phyloP scores from a whole-genome alignment of 2,329 filamentous ascomycete species.

The Dactylellina leptospora region DNA sequence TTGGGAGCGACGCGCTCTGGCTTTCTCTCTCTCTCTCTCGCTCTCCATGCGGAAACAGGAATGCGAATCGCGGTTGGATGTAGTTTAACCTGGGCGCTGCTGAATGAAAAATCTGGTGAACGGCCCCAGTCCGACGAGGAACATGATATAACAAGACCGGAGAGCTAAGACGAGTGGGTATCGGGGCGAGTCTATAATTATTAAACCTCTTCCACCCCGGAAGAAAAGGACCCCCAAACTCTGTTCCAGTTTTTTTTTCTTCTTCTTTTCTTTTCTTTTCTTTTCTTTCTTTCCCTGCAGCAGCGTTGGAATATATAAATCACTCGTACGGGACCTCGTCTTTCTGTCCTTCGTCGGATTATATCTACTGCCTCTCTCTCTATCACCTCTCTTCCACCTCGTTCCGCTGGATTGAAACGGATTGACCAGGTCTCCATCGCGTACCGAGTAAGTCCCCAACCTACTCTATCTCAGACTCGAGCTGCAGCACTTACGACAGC shows the following conservation, averaged over 20 bases:
- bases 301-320: conserved; percentile 38
- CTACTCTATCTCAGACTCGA: conserved; percentile 32
- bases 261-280: background rate
- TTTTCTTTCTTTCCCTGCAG: conserved; percentile 21
- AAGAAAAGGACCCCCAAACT: conserved; percentile 38
- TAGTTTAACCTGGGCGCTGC: conserved; percentile 9
- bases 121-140: background rate
- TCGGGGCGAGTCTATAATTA: conserved; percentile 31
- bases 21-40: background rate
- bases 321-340: conserved; percentile 30
- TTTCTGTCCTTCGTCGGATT: conserved; percentile 16
- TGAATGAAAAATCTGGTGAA: conserved; percentile 13
- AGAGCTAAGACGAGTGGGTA: no score
- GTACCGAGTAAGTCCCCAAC: conserved; percentile 23
- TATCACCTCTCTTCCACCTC: conserved; percentile 15
- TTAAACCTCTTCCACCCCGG: conserved; percentile 29
- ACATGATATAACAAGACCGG: no score
- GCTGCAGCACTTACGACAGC: conserved; percentile 3
- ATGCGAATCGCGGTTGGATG: conserved; percentile 38
- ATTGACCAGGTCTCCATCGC: conserved; percentile 5
- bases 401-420: conserved; percentile 4
- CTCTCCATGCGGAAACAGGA: conserved; percentile 38
- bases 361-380: conserved; percentile 2
- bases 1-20: conserved; percentile 43
- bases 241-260: no score